phyloP scores from a whole-genome alignment of 768 basidiomycete species.

The Hygrocybe coccinea region DNA sequence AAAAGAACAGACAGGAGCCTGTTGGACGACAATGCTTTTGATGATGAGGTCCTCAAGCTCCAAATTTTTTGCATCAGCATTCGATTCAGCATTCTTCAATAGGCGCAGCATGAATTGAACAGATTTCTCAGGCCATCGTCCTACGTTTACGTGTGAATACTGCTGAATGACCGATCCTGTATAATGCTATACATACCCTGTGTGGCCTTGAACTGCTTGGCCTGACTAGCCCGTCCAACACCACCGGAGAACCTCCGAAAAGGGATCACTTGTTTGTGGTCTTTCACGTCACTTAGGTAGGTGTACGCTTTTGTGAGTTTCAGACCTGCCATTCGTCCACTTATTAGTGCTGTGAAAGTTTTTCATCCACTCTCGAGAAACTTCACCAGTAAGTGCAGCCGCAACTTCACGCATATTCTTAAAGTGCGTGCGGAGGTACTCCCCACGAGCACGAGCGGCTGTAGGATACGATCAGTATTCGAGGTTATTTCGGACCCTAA shows the following conservation, averaged over 20 bases:
- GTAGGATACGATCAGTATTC: slow-evolving; percentile 23
- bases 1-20: slow-evolving; percentile 77
- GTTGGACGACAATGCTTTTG: slow-evolving; percentile 97
- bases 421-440: slow-evolving; percentile 99
- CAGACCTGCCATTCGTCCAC: slow-evolving; percentile 52
- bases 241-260: slow-evolving; percentile 95
- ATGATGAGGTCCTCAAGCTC: slow-evolving; percentile 88
- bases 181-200: slow-evolving; percentile 61
- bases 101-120: slow-evolving; percentile 91
- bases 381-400: slow-evolving; percentile 82
- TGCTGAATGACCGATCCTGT: not conserved
- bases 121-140: slow-evolving; percentile 99
- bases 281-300: slow-evolving; percentile 89
- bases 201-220: slow-evolving; percentile 93
- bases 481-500: not conserved
- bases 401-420: slow-evolving; percentile 99
- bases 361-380: not conserved
- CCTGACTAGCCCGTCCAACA: slow-evolving; percentile 91
- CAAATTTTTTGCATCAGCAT: slow-evolving; percentile 96
- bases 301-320: slow-evolving; percentile 91
- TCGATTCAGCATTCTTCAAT: slow-evolving; percentile 98
- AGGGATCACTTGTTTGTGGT: slow-evolving; percentile 95
- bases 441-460: slow-evolving; percentile 91
- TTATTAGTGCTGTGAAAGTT: not conserved
- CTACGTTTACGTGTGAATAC: slow-evolving; percentile 37